Conservation (phyloP, 805 yeast genomes). For the Maudiozyma saulgeensis region DNA sequence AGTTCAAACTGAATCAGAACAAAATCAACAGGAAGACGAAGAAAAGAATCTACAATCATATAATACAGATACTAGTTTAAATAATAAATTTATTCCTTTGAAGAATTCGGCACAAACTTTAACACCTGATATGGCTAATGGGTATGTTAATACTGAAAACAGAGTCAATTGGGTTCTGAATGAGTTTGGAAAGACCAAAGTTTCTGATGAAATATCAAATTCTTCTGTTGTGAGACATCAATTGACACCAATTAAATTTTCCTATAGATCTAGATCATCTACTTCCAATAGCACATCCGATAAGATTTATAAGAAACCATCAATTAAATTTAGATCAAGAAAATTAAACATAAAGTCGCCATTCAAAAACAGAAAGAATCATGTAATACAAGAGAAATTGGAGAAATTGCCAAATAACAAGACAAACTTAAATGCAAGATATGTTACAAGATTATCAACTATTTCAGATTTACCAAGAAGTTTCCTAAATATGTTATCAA, state of each 20-base stretch:
- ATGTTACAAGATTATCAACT: conserved; percentile 24
- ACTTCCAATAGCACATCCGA: not conserved
- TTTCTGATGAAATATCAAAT: conserved; percentile 15
- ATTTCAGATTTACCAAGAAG: conserved; percentile 25
- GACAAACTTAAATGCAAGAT: conserved; percentile 4
- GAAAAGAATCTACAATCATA: conserved; percentile 2
- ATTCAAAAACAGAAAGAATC: conserved; percentile 1
- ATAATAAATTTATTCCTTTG: conserved; percentile 18
- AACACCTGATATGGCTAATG: conserved; percentile 22
- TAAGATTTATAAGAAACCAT: not conserved
- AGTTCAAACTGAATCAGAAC: not conserved
- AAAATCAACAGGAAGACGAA: conserved; percentile 1
- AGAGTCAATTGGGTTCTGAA: conserved; percentile 1
- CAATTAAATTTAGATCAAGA: conserved; percentile 1
- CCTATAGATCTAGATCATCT: not conserved
- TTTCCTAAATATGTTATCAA: conserved; percentile 10
- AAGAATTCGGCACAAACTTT: conserved; percentile 29
- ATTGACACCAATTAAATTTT: conserved; percentile 4
- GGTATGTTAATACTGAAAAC: not conserved
- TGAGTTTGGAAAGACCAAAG: conserved; percentile 1
- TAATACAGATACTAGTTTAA: not conserved
- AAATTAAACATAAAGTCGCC: conserved; percentile 1
- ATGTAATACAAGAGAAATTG: not conserved
- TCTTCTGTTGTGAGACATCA: conserved; percentile 23
- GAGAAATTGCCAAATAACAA: not conserved